A percentile compares a stretch with the other conserved stretches of the same genome.
Conservation (phyloP, 768 basidiomycete genomes). For the Thelephora ganbajun region DNA sequence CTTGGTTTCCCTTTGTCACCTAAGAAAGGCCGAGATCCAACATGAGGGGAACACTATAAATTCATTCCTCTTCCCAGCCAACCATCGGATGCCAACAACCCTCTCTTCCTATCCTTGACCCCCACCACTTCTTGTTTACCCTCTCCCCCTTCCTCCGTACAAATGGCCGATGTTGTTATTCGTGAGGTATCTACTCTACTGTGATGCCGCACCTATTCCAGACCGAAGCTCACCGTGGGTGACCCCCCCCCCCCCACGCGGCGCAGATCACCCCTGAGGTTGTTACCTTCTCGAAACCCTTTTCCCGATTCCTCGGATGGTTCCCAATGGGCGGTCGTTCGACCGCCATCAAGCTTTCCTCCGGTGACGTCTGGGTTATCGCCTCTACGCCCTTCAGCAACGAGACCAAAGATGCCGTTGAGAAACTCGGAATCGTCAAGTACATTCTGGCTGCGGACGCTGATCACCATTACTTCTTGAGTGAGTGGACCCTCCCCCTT, state of each 20-base stretch:
- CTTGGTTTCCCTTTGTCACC: no score
- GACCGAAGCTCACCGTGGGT: slow-evolving; percentile 17
- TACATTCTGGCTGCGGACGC: slow-evolving; percentile 33
- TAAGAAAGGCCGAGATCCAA: no score
- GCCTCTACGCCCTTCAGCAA: slow-evolving; percentile 55
- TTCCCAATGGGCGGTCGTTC: slow-evolving; percentile 66
- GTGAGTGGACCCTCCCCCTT: slow-evolving; percentile 15
- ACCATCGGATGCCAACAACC: no score
- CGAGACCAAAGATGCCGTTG: slow-evolving; percentile 44
- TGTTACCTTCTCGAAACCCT: slow-evolving; percentile 28
- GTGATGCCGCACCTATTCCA: slow-evolving; percentile 42
- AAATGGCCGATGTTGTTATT: slow-evolving; percentile 22
- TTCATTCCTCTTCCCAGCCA: no score
- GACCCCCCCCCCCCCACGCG: not conserved
- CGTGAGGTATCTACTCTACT: slow-evolving; percentile 25
- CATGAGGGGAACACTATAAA: no score
- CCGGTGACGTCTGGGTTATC: slow-evolving; percentile 60
- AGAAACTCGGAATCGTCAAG: slow-evolving; percentile 52
- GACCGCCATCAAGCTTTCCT: slow-evolving; percentile 53
- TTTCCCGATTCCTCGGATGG: slow-evolving; percentile 39
- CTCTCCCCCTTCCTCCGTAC: no score
- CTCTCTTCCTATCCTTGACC: no score
- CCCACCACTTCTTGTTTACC: not conserved
- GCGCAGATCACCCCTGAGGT: slow-evolving; percentile 2
- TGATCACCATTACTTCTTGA: slow-evolving; percentile 40